phyloP scores from a whole-genome alignment of 345 rosid genomes.

The Eucalyptus cloeziana region DNA sequence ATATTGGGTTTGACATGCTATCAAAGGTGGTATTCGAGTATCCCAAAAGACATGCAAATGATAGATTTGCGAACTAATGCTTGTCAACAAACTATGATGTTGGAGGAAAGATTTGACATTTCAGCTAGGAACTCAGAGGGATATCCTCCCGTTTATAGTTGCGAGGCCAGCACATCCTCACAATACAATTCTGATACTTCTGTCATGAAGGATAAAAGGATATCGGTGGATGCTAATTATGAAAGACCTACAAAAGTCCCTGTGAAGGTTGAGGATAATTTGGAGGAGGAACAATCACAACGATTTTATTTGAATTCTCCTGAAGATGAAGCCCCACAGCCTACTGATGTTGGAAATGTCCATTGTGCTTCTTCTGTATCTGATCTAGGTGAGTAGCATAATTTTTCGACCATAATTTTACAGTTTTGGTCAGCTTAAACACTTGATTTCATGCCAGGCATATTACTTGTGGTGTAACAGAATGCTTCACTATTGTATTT shows the following conservation, averaged over 20 bases:
- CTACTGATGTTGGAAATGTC: slow-evolving; percentile 12
- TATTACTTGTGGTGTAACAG: background rate
- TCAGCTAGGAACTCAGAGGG: slow-evolving; percentile 8
- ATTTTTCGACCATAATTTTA: background rate
- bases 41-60: slow-evolving; percentile 26
- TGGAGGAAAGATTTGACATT: slow-evolving; percentile 10
- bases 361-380: slow-evolving; percentile 19
- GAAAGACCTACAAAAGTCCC: background rate
- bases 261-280: slow-evolving; percentile 8
- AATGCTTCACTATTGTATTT: background rate
- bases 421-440: background rate
- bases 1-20: slow-evolving; percentile 50
- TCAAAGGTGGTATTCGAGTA: slow-evolving; percentile 45
- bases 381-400: slow-evolving; percentile 43
- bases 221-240: background rate
- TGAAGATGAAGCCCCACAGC: slow-evolving; percentile 30
- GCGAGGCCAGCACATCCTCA: slow-evolving; percentile 13
- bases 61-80: slow-evolving; percentile 1
- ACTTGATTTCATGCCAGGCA: background rate
- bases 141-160: slow-evolving; percentile 9
- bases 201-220: slow-evolving; percentile 41
- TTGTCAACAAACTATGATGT: slow-evolving; percentile 9
- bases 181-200: slow-evolving; percentile 42
- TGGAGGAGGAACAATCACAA: slow-evolving; percentile 3
- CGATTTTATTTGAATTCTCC: slow-evolving; percentile 24